Evolutionary conservation across 371 early-diverging fungal species (phyloP).

Genomic region (Lichtheimia ramosa): DNA sequence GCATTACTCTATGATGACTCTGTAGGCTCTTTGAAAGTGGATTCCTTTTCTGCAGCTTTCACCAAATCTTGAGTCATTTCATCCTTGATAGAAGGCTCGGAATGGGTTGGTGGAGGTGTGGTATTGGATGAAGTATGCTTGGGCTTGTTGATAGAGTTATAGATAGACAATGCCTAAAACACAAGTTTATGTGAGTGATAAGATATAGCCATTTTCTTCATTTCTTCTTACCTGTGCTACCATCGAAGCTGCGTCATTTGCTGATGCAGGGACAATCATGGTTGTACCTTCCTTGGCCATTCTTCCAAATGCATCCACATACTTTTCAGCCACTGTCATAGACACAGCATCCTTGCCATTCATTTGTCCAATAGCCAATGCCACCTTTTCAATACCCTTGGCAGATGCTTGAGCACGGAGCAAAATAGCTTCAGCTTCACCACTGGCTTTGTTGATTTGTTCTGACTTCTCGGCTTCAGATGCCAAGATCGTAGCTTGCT

Average conservation of each 20-base stretch:
- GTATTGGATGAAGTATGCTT: not conserved
- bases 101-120: not conserved
- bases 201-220: not conserved
- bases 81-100: conserved; percentile 25
- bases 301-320: conserved; percentile 91
- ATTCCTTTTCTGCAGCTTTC: conserved; percentile 26
- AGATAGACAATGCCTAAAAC: conserved; percentile 51
- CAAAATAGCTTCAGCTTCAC: conserved; percentile 89
- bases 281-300: conserved; percentile 94
- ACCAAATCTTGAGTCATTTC: conserved; percentile 37
- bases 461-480: conserved; percentile 91
- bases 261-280: conserved; percentile 87
- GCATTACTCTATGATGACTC: conserved; percentile 1
- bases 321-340: conserved; percentile 95
- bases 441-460: conserved; percentile 87
- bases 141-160: conserved; percentile 52
- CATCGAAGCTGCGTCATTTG: conserved; percentile 81
- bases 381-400: conserved; percentile 77
- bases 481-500: conserved; percentile 90
- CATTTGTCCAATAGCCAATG: conserved; percentile 70
- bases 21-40: conserved; percentile 23
- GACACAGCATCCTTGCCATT: conserved; percentile 87
- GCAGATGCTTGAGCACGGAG: conserved; percentile 87
- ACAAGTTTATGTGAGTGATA: not conserved
- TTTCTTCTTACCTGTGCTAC: conserved; percentile 70